Conservation (phyloP, 306 rosid species). For the Begonia masoniana region DNA sequence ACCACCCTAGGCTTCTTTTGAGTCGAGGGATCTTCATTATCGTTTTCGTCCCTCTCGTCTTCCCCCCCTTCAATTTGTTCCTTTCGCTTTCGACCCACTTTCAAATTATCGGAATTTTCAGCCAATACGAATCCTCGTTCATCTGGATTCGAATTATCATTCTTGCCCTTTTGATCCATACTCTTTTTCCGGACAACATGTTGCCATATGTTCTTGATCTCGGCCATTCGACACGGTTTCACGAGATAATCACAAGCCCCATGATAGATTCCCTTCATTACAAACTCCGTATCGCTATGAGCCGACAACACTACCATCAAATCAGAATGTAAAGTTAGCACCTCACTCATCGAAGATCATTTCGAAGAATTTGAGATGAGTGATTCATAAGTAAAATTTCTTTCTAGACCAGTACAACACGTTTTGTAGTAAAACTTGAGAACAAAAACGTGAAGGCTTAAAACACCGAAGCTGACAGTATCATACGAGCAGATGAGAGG, state of each 20-base stretch:
- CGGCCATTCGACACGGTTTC: constrained; percentile 66
- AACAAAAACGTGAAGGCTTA: too few relatives aligned
- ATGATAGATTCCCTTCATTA: constrained; percentile 69
- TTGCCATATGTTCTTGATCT: constrained; percentile 80
- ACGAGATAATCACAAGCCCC: constrained; percentile 79
- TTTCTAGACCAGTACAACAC: too few relatives aligned
- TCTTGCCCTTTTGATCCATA: constrained; percentile 31
- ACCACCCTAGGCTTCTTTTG: constrained; percentile 58
- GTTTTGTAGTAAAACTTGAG: too few relatives aligned
- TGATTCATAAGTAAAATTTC: too few relatives aligned
- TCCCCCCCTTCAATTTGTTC: constrained; percentile 41
- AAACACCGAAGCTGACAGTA: too few relatives aligned
- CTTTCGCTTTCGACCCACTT: constrained; percentile 30
- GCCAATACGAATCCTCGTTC: constrained; percentile 15
- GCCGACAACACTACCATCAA: constrained; percentile 52
- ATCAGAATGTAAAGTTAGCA: too few relatives aligned
- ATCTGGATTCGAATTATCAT: constrained; percentile 9
- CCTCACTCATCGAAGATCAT: too few relatives aligned
- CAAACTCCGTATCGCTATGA: constrained; percentile 47
- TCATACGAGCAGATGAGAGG: too few relatives aligned
- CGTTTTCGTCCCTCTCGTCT: constrained; percentile 38
- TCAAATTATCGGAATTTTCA: constrained; percentile 13
- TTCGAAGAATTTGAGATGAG: too few relatives aligned
- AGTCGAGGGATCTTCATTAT: constrained; percentile 27
- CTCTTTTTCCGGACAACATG: constrained; percentile 59